Base-by-base conservation (phyloP, 2,329 filamentous ascomycete genomes). In the Fusarium keratoplasticum region DNA sequence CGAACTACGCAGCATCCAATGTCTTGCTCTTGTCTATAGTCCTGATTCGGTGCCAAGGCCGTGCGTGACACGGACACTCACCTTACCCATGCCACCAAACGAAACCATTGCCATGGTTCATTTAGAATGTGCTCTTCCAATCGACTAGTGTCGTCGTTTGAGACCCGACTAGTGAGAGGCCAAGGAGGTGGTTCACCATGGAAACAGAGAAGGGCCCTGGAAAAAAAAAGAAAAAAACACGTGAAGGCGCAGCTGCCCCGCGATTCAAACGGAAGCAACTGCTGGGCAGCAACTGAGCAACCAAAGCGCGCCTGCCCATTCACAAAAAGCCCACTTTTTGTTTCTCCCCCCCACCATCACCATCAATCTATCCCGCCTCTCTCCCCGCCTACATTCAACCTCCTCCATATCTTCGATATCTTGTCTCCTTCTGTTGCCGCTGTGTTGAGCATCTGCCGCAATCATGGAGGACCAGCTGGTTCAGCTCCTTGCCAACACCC, bases 401-500 rank as follows among this genome's bases (percentile, higher is more conserved):
- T 62, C 71, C 52, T 50, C 62, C 65, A 66, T 66, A 65, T n/a
- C 52, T 59, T 65, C 38, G 63, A 58, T 55, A 61, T 58, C 61
- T 52, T 52, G 38, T 63, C 55, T 66, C 27, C 54, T 66, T 61
- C 60, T 60, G 29, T 44, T 66, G 59, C 67, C 42, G 71, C 63
- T 67, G 68, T 67, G 50, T 44, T 29, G 65, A 71, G 58, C 64
- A 33, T 35, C 44, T 66, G 67, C 64, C 55, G 67, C 72, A 79
- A 80, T 72, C 79, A 98, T 98, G 95, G 95, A 98, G 89, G 93
- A 97, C 85, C 92, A 97, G 87, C 91, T 99, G 83, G 92, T 96
- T 78, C 92, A 92, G 83, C 89, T 98, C 82, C 92, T 99, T 74
- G 91, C 93, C 79, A 94, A 95, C 84, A 97, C 95, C 59, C 95